phyloP scores from a whole-genome alignment of 2,329 filamentous ascomycete genomes.

The Aspergillus texensis region DNA sequence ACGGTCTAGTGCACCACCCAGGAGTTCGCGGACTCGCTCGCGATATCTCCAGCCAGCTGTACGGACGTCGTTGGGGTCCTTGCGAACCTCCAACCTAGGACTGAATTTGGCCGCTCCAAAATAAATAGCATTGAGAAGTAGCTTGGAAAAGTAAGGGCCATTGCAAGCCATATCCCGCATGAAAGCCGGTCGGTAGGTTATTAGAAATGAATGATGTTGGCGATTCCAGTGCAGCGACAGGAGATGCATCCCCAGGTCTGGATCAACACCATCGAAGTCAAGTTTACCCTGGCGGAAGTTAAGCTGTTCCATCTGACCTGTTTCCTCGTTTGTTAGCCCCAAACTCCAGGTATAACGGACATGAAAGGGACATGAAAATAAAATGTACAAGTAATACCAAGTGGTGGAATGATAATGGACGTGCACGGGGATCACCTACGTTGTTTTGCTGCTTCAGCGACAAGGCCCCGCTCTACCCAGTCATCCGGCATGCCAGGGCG shows the following conservation, averaged over 20 bases:
- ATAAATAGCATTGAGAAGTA: slow-evolving; percentile 51
- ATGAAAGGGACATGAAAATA: too few species aligned
- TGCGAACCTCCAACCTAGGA: slow-evolving; percentile 49
- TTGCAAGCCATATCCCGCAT: slow-evolving; percentile 17
- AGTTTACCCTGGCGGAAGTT: neutral
- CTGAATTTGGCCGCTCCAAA: slow-evolving; percentile 52
- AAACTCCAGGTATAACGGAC: too few species aligned
- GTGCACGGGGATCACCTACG: slow-evolving; percentile 43
- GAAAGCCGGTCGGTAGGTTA: slow-evolving; percentile 8
- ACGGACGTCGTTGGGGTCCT: slow-evolving; percentile 48
- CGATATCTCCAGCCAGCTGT: slow-evolving; percentile 55
- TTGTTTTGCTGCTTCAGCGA: slow-evolving; percentile 53
- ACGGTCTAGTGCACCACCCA: slow-evolving; percentile 50
- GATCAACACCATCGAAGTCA: slow-evolving; percentile 14
- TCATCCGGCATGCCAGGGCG: slow-evolving; percentile 14
- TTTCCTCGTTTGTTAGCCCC: too few species aligned
- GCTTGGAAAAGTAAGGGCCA: slow-evolving; percentile 56
- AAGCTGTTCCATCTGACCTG: neutral
- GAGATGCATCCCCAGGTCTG: slow-evolving; percentile 1
- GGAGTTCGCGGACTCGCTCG: slow-evolving; percentile 49
- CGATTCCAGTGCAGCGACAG: slow-evolving; percentile 7
- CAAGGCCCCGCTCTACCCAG: slow-evolving; percentile 46
- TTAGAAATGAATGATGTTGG: slow-evolving; percentile 8
- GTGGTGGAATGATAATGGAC: too few species aligned
- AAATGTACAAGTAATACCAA: too few species aligned